Conservation (phyloP, 2,329 filamentous ascomycete species). For the Stagonosporopsis vannaccii region DNA sequence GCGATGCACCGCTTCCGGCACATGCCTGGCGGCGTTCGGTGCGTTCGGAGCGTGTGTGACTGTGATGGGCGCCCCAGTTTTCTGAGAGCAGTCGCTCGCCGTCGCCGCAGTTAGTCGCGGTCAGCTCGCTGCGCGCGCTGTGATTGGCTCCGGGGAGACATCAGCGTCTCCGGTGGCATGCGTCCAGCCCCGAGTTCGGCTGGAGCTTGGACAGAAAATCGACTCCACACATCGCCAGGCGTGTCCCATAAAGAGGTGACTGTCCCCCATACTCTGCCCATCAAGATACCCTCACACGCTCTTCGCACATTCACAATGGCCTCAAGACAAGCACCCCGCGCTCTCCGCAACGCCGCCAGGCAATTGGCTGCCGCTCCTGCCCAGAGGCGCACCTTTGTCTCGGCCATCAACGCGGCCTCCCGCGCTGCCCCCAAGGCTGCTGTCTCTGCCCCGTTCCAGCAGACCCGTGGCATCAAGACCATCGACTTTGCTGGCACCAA, state of each 20-base stretch:
- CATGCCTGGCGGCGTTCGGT: no score
- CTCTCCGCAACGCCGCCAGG: conserved; percentile 64
- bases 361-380: conserved; percentile 60
- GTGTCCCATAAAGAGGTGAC: conserved; percentile 36
- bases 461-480: conserved; percentile 90
- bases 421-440: conserved; percentile 56
- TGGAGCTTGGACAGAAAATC: conserved; percentile 23
- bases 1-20: neutral
- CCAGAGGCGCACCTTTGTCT: conserved; percentile 66
- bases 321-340: conserved; percentile 73
- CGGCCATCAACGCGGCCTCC: conserved; percentile 61
- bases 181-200: conserved; percentile 17
- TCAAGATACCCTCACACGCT: conserved; percentile 48
- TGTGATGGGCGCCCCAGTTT: conserved; percentile 10
- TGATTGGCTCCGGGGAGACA: conserved; percentile 20
- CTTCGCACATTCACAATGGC: conserved; percentile 68
- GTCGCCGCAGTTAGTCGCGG: neutral
- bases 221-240: conserved; percentile 18
- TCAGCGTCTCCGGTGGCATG: conserved; percentile 13
- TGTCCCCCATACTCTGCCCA: conserved; percentile 30
- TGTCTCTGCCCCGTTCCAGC: conserved; percentile 64
- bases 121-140: neutral
- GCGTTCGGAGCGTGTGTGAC: conserved; percentile 8
- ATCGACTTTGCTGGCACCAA: conserved; percentile 97
- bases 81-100: neutral